Base-by-base conservation (phyloP, 768 basidiomycete species). In the Thelephora aurantiotincta region DNA sequence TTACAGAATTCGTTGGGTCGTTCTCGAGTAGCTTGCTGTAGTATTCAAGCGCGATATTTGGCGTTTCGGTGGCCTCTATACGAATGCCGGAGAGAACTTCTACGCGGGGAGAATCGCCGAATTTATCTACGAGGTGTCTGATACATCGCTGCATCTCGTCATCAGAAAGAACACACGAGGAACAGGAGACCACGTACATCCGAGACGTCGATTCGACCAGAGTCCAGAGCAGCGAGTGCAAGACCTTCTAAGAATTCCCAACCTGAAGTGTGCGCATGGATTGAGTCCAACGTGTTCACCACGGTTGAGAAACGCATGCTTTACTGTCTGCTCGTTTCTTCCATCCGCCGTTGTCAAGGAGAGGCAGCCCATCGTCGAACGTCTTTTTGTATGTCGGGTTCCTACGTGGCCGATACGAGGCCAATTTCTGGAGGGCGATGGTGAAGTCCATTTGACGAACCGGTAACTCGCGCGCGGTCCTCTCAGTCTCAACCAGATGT, bases 191-290 rank as follows among this genome's bases (percentile, higher is more conserved):
- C 11, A 68, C 75, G 51, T 62, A 91, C 89, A 61, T 88, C 77
- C 22, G 89, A 84, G 30, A 88, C 65, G 44, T 85, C 79, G 20
- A 78, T 50, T 46, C 79, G 68, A 22, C 82, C 86, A 11, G 82
- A 65, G 54, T 93, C 88, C 45, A 90, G 66, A 3, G 90, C 73
- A 2, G 91, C 86, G 44, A 88, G 62, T 2, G 78, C 72, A 2
- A 91, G 68, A 56, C 91, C 87, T 57, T 94, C 92, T 6, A 88
- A 62, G 51, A 86, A 80, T 11, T 73, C 71, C 87, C 86, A 91
- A 26, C 71, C 90, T 90, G 55, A 38, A 50, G 5, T 23, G 44
- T 49, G 38, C 51, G 45, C 48, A 3, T 38, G 30, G 45, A 42
- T 36, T 44, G 54, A 44, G 52, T 52, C 54, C 45, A 45, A 11